Evolutionary conservation across 2,329 filamentous ascomycete genomes (phyloP).

Genomic region (Ophiostoma montium): DNA sequence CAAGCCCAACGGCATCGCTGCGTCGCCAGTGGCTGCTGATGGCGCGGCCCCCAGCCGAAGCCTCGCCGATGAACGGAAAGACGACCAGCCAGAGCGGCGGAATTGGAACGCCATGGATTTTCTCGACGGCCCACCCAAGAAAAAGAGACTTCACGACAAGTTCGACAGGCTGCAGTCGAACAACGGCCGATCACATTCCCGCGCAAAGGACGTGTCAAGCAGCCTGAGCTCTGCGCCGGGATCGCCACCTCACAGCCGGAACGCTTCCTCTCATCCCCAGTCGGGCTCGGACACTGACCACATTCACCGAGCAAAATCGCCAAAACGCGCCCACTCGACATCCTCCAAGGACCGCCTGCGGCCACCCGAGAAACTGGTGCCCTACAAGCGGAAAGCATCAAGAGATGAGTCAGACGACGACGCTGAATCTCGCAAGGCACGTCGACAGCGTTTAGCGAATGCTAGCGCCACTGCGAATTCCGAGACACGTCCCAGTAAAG

Average conservation of each 20-base stretch:
- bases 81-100: conserved; percentile 3
- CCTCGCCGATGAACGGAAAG: conserved; percentile 14
- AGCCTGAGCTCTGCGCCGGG: conserved; percentile 44
- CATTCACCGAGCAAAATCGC: conserved; percentile 25
- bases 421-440: conserved; percentile 36
- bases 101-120: conserved; percentile 12
- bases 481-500: conserved; percentile 1
- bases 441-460: conserved; percentile 37
- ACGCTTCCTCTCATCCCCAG: conserved; percentile 23
- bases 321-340: conserved; percentile 23
- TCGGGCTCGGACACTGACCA: conserved; percentile 45
- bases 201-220: conserved; percentile 38
- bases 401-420: conserved; percentile 46
- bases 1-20: conserved; percentile 35
- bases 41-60: conserved; percentile 3
- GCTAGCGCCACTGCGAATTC: conserved; percentile 22
- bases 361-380: conserved; percentile 30
- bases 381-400: conserved; percentile 39
- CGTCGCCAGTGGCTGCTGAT: neutral
- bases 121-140: conserved; percentile 26
- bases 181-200: neutral
- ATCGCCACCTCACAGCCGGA: conserved; percentile 33
- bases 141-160: conserved; percentile 33
- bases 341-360: conserved; percentile 30
- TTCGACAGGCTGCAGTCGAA: conserved; percentile 21